Percentiles rank a stretch among this genome's conserved stretches.
Evolutionary conservation across 106 monocot genomes (phyloP).

Genomic region (Xerophyta viscosa): DNA sequence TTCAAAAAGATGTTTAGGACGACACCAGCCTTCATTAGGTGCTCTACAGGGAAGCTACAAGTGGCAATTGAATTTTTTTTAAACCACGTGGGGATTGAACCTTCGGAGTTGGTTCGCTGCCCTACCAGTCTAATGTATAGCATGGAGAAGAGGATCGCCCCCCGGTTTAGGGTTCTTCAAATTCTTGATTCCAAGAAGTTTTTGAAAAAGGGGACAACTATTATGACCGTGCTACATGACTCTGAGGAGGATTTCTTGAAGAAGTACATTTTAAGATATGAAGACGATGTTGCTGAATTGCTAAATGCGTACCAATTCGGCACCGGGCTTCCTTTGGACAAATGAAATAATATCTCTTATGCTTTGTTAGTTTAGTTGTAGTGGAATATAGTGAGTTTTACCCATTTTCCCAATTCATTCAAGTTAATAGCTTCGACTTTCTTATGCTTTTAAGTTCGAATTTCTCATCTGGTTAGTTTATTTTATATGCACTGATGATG

Average conservation of each 20-base stretch:
- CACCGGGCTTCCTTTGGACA: too few relatives aligned
- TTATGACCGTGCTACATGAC: not conserved
- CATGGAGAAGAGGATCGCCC: slow-evolving; percentile 4
- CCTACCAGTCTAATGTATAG: not conserved
- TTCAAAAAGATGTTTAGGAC: not conserved
- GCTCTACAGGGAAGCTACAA: slow-evolving; percentile 1
- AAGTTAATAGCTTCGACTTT: too few relatives aligned
- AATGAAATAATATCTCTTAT: too few relatives aligned
- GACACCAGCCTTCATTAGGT: not conserved
- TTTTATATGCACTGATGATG: too few relatives aligned
- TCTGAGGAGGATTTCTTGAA: slow-evolving; percentile 4
- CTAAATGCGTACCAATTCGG: not conserved
- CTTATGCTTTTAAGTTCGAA: too few relatives aligned
- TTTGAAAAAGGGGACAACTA: not conserved
- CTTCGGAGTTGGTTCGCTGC: not conserved
- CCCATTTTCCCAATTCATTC: too few relatives aligned
- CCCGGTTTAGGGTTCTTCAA: slow-evolving; percentile 1
- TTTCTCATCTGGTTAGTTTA: too few relatives aligned
- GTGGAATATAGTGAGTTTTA: too few relatives aligned
- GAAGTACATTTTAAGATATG: not conserved
- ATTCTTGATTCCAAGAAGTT: slow-evolving; percentile 1
- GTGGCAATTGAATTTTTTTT: not conserved
- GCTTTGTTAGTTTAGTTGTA: too few relatives aligned
- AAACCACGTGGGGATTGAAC: not conserved
- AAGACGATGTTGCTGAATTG: not conserved